These are phyloP conservation scores for Arthrobotrys megalospora DNA, from an alignment of 2,329 filamentous ascomycete species.

Conservation along the genomic window DNA sequence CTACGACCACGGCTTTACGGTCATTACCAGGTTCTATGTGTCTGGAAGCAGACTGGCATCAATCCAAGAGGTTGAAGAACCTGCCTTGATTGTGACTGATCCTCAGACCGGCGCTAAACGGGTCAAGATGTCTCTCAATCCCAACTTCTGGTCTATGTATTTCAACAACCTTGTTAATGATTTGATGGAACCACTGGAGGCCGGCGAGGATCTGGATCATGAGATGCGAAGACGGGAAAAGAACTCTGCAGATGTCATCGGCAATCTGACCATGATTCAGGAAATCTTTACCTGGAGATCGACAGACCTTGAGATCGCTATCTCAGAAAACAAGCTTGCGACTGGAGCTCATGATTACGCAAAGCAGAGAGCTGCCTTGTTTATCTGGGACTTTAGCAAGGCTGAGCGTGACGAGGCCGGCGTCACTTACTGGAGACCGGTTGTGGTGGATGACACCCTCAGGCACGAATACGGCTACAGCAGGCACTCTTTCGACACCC, in stretches of 20 bases:
- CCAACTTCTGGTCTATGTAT: conserved; percentile 58
- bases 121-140: conserved; percentile 60
- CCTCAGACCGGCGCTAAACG: conserved; percentile 58
- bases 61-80: conserved; percentile 56
- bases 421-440: conserved; percentile 55
- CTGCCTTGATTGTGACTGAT: conserved; percentile 52
- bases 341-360: conserved; percentile 43
- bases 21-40: conserved; percentile 58
- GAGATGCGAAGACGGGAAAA: conserved; percentile 62
- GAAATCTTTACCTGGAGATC: conserved; percentile 63
- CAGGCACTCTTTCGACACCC: conserved; percentile 57
- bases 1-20: conserved; percentile 59
- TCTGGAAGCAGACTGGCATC: conserved; percentile 52
- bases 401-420: conserved; percentile 57
- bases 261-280: conserved; percentile 64
- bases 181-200: conserved; percentile 43
- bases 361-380: conserved; percentile 62
- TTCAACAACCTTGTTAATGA: conserved; percentile 57
- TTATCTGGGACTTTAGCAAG: conserved; percentile 65
- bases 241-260: conserved; percentile 62
- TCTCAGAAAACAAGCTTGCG: conserved; percentile 48
- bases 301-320: conserved; percentile 59
- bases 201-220: conserved; percentile 51
- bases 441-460: conserved; percentile 54
- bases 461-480: conserved; percentile 51